A percentile compares a stretch with the other conserved stretches of the same genome.
Evolutionary conservation across 2,329 filamentous ascomycete species (phyloP).

Genomic region (Chaetomium sp.): DNA sequence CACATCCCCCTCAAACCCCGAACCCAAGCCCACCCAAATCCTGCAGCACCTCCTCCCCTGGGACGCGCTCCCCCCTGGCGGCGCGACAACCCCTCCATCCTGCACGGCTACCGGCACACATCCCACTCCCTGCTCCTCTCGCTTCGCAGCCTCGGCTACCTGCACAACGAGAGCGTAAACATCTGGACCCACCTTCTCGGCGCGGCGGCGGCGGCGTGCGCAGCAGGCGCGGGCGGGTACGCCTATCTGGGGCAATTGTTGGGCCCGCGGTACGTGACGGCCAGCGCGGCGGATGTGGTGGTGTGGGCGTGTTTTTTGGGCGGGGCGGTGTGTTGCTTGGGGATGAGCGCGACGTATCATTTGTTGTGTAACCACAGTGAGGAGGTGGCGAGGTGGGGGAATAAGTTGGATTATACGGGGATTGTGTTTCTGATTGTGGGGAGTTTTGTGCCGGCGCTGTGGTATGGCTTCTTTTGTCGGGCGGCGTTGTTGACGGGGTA

Average conservation of each 20-base stretch:
- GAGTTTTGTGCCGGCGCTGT: slow-evolving; percentile 84
- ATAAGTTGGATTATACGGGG: slow-evolving; percentile 91
- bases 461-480: slow-evolving; percentile 80
- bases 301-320: slow-evolving; percentile 79
- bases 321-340: slow-evolving; percentile 71
- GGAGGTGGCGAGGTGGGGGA: slow-evolving; percentile 76
- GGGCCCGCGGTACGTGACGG: slow-evolving; percentile 65
- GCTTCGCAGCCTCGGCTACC: slow-evolving; percentile 51
- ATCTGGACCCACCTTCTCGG: slow-evolving; percentile 69
- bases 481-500: slow-evolving; percentile 68
- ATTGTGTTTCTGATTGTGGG: slow-evolving; percentile 92
- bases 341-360: slow-evolving; percentile 85
- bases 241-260: slow-evolving; percentile 59
- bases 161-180: slow-evolving; percentile 66
- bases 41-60: slow-evolving; percentile 53
- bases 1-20: background rate
- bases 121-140: slow-evolving; percentile 52
- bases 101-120: slow-evolving; percentile 55
- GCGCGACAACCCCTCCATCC: slow-evolving; percentile 61
- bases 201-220: slow-evolving; percentile 50
- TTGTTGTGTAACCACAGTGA: slow-evolving; percentile 82
- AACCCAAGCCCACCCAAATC: background rate
- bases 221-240: slow-evolving; percentile 50
- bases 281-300: slow-evolving; percentile 63
- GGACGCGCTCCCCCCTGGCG: slow-evolving; percentile 63